Conservation (phyloP, 371 early-diverging fungal genomes). For the Thermomucor indicae-seudaticae region DNA sequence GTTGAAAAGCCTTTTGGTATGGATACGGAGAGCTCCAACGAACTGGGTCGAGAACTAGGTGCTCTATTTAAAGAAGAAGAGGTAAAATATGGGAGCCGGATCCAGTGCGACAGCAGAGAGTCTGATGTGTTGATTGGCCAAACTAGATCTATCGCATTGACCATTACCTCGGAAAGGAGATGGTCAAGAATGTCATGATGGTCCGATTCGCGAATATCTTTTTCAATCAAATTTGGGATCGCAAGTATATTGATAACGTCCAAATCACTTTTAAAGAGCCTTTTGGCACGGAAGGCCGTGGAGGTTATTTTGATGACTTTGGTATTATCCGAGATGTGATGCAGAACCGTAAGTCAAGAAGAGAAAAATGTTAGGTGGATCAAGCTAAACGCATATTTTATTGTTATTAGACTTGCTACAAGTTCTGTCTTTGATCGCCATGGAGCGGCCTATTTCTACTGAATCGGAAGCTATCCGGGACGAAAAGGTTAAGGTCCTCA, state of each 20-base stretch:
- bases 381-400: background rate
- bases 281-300: slow-evolving; percentile 97
- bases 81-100: slow-evolving; percentile 20
- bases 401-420: slow-evolving; percentile 86
- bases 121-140: no score
- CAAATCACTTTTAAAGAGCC: slow-evolving; percentile 98
- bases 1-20: slow-evolving; percentile 99
- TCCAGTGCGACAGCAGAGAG: no score
- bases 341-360: slow-evolving; percentile 87
- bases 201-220: slow-evolving; percentile 94
- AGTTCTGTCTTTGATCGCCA: slow-evolving; percentile 85
- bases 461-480: slow-evolving; percentile 88
- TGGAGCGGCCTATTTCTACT: slow-evolving; percentile 87
- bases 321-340: slow-evolving; percentile 99
- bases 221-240: slow-evolving; percentile 92
- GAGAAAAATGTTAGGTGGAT: background rate
- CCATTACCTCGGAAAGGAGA: slow-evolving; percentile 98
- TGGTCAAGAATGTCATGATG: slow-evolving; percentile 97
- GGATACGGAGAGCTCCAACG: slow-evolving; percentile 77
- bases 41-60: slow-evolving; percentile 67
- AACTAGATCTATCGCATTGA: slow-evolving; percentile 96
- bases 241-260: slow-evolving; percentile 85
- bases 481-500: slow-evolving; percentile 89
- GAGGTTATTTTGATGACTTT: slow-evolving; percentile 99
- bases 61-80: slow-evolving; percentile 80